Evolutionary conservation across 2,329 filamentous ascomycete genomes (phyloP), one percentile per base, ranked within the genome.

Genomic region (Leptographium radiaticola): DNA sequence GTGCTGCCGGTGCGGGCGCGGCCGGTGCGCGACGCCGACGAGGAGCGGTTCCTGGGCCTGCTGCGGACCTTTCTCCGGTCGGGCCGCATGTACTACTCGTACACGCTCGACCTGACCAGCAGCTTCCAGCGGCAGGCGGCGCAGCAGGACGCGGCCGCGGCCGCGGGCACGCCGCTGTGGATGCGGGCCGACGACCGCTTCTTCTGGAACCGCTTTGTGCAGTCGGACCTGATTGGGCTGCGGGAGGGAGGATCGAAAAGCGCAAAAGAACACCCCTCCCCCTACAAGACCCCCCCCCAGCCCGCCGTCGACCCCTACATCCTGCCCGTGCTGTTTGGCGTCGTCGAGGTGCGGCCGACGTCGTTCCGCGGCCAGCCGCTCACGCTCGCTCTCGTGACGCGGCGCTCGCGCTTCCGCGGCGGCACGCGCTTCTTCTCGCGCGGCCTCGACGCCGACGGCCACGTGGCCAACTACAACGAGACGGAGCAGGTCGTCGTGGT

Each of bases 391-490:
- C 78, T 98, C 51, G 91, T 97, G 62, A 95, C 91, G 31, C 80
- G 93, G 58, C 81, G 93, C 62, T 95, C 90, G 25, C 80, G 94
- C 60, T 84, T 93, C 68, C 81, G 91, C 58, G 90, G 84, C 39
- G 93, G 93, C 46, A 97, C 93, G 16, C 78, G 94, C 65, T 97
- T 96, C 71, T 93, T 98, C 66, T 94, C 93, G 2, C 83, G 93
- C 59, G 93, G 93, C 51, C 81, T 97, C 48, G 91, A 98, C 65
- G 90, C 95, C 59, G 77, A 93, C 57, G 93, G 93, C 30, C 83
- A 97, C 66, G 93, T 93, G n/a, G 89, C 93, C 60, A 98, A 98
- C 68, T 98, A 91, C 76, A 98, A 98, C 66, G 93, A 98, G 74
- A 97, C 93, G 0, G 93, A 98, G 66, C 93, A 98, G 66, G 76